Base-by-base conservation (phyloP, 2,329 filamentous ascomycete genomes). In the Hortaea werneckii region DNA sequence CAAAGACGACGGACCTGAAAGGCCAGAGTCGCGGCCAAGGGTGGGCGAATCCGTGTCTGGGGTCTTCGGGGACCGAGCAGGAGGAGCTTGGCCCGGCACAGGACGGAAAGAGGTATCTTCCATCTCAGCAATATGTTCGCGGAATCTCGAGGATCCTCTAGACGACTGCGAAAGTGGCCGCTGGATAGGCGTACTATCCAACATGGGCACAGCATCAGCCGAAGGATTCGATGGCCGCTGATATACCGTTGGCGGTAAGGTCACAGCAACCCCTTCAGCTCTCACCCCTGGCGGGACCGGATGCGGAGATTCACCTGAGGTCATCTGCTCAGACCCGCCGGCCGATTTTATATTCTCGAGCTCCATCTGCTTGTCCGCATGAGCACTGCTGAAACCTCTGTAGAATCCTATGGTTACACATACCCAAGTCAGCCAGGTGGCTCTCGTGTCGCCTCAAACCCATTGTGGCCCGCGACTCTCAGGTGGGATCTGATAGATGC, bases 301-400 rank as follows among this genome's bases (percentile, higher is more conserved):
- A 5, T 30, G 29, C 11, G 49, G 46, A 20, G 41, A 40, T 29
- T 30, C 37, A 29, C 43, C 40, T 7, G 43, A 35, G 13, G 29
- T 12, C n/a, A 43, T n/a, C 13, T 13, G 37, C 8, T 13, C 37
- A 10, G 37, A 8, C 26, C 42, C 41, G 12, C 41, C 11, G 39
- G 37, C 37, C 9, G 42, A 13, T 5, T 42, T 30, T 38, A 39
- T 37, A 6, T 29, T 35, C 34, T 54, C 50, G 37, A 44, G 46
- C 50, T 50, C 46, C 32, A 49, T 42, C 38, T 49, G 47, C 44
- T 45, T 52, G 48, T 54, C 54, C 55, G 53, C 54, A 32, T 46
- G 42, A n/a, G 44, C 39, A 13, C 37, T 43, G 35, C 37, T 47
- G 39, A 40, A 37, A 8, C 38, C 42, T 29, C 38, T 40, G 12